Percentiles rank a stretch among this genome's conserved stretches.
These are phyloP conservation scores for Artemisia annua DNA, from an alignment of 129 eudicot species.

Conservation along the genomic window DNA sequence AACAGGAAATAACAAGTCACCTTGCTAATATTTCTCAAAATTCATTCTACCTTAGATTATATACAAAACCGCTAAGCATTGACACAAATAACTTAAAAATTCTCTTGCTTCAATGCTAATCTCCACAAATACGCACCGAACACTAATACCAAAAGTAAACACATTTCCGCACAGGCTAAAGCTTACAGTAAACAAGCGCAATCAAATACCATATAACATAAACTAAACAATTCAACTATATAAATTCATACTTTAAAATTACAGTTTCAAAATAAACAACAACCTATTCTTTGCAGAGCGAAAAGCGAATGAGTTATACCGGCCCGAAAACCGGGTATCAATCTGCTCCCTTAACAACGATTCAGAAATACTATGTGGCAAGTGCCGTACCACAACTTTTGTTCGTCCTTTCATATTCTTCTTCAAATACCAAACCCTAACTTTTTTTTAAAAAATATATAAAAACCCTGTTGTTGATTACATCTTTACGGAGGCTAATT, in stretches of 20 bases:
- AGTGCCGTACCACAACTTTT: slow-evolving; percentile 89
- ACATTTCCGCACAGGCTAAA: no score
- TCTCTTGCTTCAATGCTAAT: no score
- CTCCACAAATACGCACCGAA: no score
- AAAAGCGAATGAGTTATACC: slow-evolving; percentile 66
- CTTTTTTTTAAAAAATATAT: not conserved
- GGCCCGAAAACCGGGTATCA: slow-evolving; percentile 64
- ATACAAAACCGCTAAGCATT: no score
- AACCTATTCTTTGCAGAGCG: slow-evolving; percentile 71
- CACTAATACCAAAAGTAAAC: no score
- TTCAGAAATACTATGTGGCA: slow-evolving; percentile 79
- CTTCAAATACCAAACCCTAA: slow-evolving; percentile 53
- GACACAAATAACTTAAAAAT: no score
- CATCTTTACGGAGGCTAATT: not conserved
- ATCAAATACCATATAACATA: not conserved
- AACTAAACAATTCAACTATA: no score
- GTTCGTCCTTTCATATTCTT: slow-evolving; percentile 74
- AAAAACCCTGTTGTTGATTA: no score
- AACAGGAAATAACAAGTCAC: no score
- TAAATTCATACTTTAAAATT: no score
- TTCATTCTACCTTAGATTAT: no score
- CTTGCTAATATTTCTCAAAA: no score
- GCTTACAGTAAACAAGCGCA: not conserved
- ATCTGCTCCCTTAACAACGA: slow-evolving; percentile 63
- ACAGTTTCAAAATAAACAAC: slow-evolving; percentile 12